phyloP scores from a whole-genome alignment of 495 filamentous ascomycete genomes.

The Margaritispora aquatica region DNA sequence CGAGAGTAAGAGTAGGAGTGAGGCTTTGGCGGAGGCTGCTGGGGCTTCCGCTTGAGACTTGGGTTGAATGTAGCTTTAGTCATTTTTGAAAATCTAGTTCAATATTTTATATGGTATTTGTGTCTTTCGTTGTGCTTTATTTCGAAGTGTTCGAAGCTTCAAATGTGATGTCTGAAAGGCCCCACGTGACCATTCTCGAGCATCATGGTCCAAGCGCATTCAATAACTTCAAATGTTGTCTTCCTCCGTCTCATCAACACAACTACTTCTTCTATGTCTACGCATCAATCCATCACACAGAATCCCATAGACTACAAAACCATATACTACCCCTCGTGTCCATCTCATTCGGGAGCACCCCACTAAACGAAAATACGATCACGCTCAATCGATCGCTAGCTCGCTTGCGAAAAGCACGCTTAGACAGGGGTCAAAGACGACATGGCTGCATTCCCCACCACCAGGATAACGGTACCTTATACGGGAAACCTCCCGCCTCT shows the following conservation, averaged over 20 bases:
- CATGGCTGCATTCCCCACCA: background rate
- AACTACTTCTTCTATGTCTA: too few species aligned
- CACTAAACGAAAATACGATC: too few species aligned
- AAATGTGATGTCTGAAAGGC: too few species aligned
- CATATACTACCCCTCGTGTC: too few species aligned
- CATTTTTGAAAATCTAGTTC: background rate
- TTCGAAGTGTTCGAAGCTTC: too few species aligned
- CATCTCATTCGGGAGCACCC: too few species aligned
- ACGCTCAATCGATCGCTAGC: too few species aligned
- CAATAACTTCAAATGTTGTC: background rate
- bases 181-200: background rate
- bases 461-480: background rate
- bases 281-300: too few species aligned
- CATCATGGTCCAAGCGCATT: background rate
- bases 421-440: background rate
- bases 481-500: background rate
- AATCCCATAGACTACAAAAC: too few species aligned
- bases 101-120: background rate
- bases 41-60: background rate
- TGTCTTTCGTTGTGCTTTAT: too few species aligned
- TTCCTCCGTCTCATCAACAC: too few species aligned
- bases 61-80: background rate
- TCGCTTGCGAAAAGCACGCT: background rate
- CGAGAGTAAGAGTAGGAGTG: conserved; percentile 49
- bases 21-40: conserved; percentile 39